Percentiles rank a stretch among this genome's conserved stretches.
Conservation (phyloP, 257 asterid species). For the Oldenlandia corymbosa region DNA sequence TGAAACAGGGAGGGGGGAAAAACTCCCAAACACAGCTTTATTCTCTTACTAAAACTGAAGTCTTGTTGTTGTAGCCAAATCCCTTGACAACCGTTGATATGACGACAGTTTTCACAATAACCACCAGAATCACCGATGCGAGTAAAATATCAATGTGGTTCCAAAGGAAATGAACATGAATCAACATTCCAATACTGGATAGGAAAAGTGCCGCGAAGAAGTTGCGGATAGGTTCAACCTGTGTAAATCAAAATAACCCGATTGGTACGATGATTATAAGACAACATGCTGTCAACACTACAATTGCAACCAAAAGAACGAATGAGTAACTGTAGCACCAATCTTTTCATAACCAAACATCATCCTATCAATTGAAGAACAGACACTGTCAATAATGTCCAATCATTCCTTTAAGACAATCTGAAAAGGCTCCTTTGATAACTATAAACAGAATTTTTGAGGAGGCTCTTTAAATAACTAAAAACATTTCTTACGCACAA, state of each 20-base stretch:
- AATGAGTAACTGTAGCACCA: background rate
- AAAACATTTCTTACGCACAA: background rate
- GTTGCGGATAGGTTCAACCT: conserved; percentile 98
- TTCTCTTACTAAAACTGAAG: conserved; percentile 73
- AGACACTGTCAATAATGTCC: background rate
- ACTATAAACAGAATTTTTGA: background rate
- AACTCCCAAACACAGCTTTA: conserved; percentile 16
- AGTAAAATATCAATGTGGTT: conserved; percentile 93
- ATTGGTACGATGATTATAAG: no score
- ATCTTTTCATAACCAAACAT: background rate
- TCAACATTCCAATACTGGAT: conserved; percentile 99
- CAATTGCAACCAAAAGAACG: background rate
- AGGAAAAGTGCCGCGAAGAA: conserved; percentile 98
- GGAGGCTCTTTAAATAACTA: background rate
- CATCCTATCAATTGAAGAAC: background rate
- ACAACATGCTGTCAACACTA: no score
- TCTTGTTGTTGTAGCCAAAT: conserved; percentile 94
- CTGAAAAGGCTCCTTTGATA: background rate
- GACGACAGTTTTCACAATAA: conserved; percentile 69
- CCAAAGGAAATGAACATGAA: conserved; percentile 97
- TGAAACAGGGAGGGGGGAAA: conserved; percentile 11
- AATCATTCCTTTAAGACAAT: background rate
- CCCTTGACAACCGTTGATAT: conserved; percentile 88
- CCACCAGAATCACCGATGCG: conserved; percentile 96
- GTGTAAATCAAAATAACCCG: conserved; percentile 14